Conservation (phyloP, 2,329 filamentous ascomycete genomes). For the Bertia moriformis region DNA sequence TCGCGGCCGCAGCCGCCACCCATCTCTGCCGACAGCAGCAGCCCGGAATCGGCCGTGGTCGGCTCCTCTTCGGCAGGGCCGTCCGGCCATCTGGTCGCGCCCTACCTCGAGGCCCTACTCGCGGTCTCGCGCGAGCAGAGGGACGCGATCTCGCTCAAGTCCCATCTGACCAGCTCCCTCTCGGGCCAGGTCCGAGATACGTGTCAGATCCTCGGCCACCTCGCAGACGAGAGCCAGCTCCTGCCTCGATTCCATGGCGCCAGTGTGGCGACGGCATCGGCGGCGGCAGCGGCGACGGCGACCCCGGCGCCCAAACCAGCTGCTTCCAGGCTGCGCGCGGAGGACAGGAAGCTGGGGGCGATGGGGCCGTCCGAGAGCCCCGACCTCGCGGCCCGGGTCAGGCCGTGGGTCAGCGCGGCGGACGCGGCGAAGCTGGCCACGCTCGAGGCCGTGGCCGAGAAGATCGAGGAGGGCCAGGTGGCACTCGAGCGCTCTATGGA, state of each 20-base stretch:
- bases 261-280: slow-evolving; percentile 23
- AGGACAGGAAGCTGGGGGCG: slow-evolving; percentile 18
- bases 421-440: slow-evolving; percentile 44
- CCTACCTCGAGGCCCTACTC: slow-evolving; percentile 39
- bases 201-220: slow-evolving; percentile 31
- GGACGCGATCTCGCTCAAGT: slow-evolving; percentile 38
- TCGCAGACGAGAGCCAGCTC: slow-evolving; percentile 48
- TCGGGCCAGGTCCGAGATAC: slow-evolving; percentile 34
- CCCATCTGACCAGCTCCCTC: slow-evolving; percentile 34
- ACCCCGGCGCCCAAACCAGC: slow-evolving; percentile 14
- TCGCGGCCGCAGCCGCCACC: slow-evolving; percentile 5
- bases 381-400: slow-evolving; percentile 26
- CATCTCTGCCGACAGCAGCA: slow-evolving; percentile 3
- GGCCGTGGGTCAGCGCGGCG: slow-evolving; percentile 44
- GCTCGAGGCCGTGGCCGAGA: slow-evolving; percentile 41
- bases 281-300: no score
- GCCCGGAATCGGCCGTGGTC: background rate
- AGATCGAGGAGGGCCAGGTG: slow-evolving; percentile 40
- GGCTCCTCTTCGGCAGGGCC: slow-evolving; percentile 6
- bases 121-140: slow-evolving; percentile 40
- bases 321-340: slow-evolving; percentile 8
- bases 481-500: slow-evolving; percentile 36
- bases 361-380: no score
- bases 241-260: slow-evolving; percentile 33
- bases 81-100: slow-evolving; percentile 30